Percentiles rank a stretch among this genome's conserved stretches.
phyloP scores from a whole-genome alignment of 179 eudicot genomes.

The Amaranthus tricolor region DNA sequence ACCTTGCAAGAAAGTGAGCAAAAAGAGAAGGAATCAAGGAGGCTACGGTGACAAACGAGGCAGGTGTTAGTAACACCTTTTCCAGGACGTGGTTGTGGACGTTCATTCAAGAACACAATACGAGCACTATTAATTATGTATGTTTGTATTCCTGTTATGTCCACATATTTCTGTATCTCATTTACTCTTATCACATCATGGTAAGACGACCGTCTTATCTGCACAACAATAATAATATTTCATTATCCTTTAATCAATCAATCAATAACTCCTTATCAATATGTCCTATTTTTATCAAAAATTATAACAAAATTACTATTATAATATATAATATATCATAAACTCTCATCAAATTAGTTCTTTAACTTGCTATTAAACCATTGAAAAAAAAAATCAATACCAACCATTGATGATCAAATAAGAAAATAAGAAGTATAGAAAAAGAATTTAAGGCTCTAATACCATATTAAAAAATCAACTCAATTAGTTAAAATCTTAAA shows the following conservation, averaged over 20 bases:
- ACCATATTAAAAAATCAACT: too few species aligned
- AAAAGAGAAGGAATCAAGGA: constrained; percentile 45
- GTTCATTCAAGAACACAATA: constrained; percentile 42
- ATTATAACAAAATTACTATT: too few species aligned
- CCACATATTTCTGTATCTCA: constrained; percentile 43
- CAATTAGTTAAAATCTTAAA: too few species aligned
- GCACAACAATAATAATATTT: not conserved
- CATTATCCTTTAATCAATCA: not conserved
- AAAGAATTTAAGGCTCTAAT: too few species aligned
- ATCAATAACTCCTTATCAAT: too few species aligned
- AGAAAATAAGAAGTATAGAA: too few species aligned
- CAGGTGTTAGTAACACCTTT: constrained; percentile 52
- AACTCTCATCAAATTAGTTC: too few species aligned
- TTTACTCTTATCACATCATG: constrained; percentile 45
- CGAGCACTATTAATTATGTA: constrained; percentile 45
- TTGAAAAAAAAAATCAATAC: too few species aligned
- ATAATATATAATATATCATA: too few species aligned
- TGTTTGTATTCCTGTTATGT: constrained; percentile 42
- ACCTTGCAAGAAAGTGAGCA: constrained; percentile 53
- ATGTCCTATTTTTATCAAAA: too few species aligned
- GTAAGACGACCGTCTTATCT: constrained; percentile 52
- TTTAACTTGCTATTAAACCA: too few species aligned
- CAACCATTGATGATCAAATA: too few species aligned
- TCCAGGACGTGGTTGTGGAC: constrained; percentile 48
- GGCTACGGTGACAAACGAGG: constrained; percentile 42